Conservation (phyloP, 2,329 filamentous ascomycete species). For the Diaporthe caulivora region DNA sequence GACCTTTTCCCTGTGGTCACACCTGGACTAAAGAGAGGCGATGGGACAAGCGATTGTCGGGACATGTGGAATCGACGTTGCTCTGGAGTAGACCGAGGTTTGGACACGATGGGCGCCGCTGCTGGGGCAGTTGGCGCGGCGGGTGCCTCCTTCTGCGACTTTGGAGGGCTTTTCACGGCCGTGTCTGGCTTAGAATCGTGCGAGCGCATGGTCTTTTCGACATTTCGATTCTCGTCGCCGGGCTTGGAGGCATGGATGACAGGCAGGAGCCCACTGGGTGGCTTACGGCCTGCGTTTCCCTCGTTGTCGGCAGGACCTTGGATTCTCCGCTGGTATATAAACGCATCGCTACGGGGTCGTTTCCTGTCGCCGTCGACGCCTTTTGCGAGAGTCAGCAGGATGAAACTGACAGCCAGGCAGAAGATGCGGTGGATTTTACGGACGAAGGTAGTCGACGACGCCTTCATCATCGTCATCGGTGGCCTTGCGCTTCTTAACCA, state of each 20-base stretch:
- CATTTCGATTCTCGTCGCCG: slow-evolving; percentile 49
- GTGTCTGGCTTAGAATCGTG: neutral
- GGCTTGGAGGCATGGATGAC: slow-evolving; percentile 63
- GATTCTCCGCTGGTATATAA: slow-evolving; percentile 68
- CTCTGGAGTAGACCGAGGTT: slow-evolving; percentile 45
- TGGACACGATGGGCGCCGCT: slow-evolving; percentile 28
- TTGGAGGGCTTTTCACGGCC: neutral
- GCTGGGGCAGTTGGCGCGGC: neutral
- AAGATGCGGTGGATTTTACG: slow-evolving; percentile 43
- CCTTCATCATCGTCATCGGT: slow-evolving; percentile 64
- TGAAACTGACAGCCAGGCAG: slow-evolving; percentile 29
- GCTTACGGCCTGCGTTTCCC: slow-evolving; percentile 44
- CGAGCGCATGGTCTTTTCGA: slow-evolving; percentile 41
- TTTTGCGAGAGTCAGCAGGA: slow-evolving; percentile 43
- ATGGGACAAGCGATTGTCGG: slow-evolving; percentile 56
- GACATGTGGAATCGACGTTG: slow-evolving; percentile 70
- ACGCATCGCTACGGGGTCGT: slow-evolving; percentile 64
- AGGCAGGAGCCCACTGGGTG: slow-evolving; percentile 49
- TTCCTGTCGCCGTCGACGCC: slow-evolving; percentile 67
- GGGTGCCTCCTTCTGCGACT: neutral
- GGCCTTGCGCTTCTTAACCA: slow-evolving; percentile 60
- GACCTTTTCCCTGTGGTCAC: slow-evolving; percentile 54
- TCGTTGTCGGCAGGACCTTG: slow-evolving; percentile 48
- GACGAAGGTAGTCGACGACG: slow-evolving; percentile 69
- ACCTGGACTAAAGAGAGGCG: slow-evolving; percentile 46